Percentiles rank a stretch among this genome's conserved stretches.
Evolutionary conservation across 352 stramenopile species (phyloP).

Genomic region (Phytophthora citricola): DNA sequence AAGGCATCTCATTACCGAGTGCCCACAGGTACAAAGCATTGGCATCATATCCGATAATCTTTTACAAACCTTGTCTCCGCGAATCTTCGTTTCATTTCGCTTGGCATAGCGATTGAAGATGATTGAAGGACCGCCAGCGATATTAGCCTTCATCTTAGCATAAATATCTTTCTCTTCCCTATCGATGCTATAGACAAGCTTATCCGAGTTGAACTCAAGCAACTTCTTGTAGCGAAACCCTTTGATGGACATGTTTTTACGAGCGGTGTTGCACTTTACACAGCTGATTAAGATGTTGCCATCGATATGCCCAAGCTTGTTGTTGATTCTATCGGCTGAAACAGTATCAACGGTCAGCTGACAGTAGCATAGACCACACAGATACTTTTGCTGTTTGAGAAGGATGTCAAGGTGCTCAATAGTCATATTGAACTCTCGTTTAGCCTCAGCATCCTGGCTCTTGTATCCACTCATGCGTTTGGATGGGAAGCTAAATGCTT

Average conservation of each 20-base stretch:
- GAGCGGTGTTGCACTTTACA: slow-evolving; percentile 7
- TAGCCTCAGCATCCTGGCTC: background rate
- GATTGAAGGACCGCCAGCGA: slow-evolving; percentile 5
- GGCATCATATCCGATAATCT: too few relatives aligned
- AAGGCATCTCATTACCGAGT: too few relatives aligned
- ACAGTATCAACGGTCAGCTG: background rate
- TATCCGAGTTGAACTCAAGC: slow-evolving; percentile 14
- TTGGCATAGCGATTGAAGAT: slow-evolving; percentile 6
- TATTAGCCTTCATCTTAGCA: slow-evolving; percentile 15
- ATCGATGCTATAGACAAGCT: slow-evolving; percentile 3
- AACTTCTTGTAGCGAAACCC: slow-evolving; percentile 12
- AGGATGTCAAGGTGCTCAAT: background rate
- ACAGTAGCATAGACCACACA: slow-evolving; percentile 1
- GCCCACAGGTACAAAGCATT: too few relatives aligned
- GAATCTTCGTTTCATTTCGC: slow-evolving; percentile 6
- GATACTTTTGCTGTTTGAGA: background rate
- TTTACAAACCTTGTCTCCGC: slow-evolving; percentile 6
- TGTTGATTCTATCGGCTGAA: background rate
- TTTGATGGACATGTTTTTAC: slow-evolving; percentile 1
- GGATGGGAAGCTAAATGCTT: too few relatives aligned
- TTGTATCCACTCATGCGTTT: slow-evolving; percentile 13
- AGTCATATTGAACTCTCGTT: background rate
- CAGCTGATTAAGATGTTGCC: slow-evolving; percentile 5
- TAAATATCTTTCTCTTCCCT: slow-evolving; percentile 13
- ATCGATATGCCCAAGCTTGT: slow-evolving; percentile 1